Base-by-base conservation (phyloP, 2,329 filamentous ascomycete genomes). In the Whalleya microplaca region DNA sequence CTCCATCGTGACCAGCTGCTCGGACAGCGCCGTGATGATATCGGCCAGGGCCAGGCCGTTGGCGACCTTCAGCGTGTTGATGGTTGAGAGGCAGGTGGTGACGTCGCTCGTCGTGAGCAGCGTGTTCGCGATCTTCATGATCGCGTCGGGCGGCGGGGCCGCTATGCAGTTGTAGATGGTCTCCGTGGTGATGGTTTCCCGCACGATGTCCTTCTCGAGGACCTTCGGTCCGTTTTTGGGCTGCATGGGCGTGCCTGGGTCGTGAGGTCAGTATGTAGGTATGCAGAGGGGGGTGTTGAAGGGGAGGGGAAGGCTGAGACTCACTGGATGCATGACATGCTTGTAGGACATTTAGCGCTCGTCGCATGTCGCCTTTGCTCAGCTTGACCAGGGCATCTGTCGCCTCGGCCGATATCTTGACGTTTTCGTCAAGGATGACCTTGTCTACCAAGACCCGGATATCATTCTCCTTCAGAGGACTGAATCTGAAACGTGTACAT, bases 121-220 rank as follows among this genome's bases (percentile, higher is more conserved):
- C 0, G 92, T 96, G 63, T 89, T 84, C 64, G 93, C 81, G 51
- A 99, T 98, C 66, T 90, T 86, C 63, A 85, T 83, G 69, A 98
- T 92, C 67, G 96, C 94, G 21, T 88, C 86, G 0, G 95, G 95
- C 64, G 96, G 93, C 3, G 95, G 95, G 1, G 94, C 94, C 8
- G 95, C 95, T 70, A 99, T 96, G 75, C 95, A 99, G 74, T 92
- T 93, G 80, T 97, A 99, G 69, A 99, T 98, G 7, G 91, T 92
- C 71, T 96, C 90, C 37, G 90, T 96, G 64, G 97, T 96, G 64
- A 91, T 84, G 57, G 66, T 81, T 27, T 98, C 94, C 41, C 92
- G 84, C 53, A 88, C 80, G 23, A 93, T 85, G 51, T 88, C 82
- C 75, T 84, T 79, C 60, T 89, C 78, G 59, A 80, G 80, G 4